Base-by-base conservation (phyloP, 2,329 filamentous ascomycete species). In the Geoglossum cookeanum region DNA sequence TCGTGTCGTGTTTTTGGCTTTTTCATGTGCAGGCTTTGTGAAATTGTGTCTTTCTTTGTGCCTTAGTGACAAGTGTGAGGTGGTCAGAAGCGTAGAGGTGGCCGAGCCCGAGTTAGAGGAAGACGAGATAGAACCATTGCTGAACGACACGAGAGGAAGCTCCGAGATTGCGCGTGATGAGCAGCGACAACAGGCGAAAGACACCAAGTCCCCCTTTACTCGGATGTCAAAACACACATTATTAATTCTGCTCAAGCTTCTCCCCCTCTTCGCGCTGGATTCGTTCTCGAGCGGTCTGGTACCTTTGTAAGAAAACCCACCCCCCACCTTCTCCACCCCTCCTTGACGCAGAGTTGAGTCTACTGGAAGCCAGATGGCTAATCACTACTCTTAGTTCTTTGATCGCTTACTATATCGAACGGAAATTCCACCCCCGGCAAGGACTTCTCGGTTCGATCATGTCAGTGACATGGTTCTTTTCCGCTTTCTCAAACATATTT, bases 271-370 rank as follows among this genome's bases (percentile, higher is more conserved):
- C 62, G 76, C 76, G 1, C 64, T 88, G 4, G 85, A 89, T 65
- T 78, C 80, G 0, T 77, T 88, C 58, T 84, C 83, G 1, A 83
- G 80, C 1, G 85, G 85, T 1, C 75, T 90, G 65, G 82, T 81
- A 3, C 78, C 80, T 27, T 64, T 80, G 73, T 81, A 70, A 67
- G 76, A 70, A 6, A 27, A 1, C 22, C 22, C 22, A 1, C 22
- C 22, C 55, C 42, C n/a, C 51, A n/a, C 68, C 15, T 15, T 33
- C 49, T 39, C 17, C 13, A 22, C n/a, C 1, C 15, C 29, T 37
- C n/a, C 30, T 15, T 53, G 5, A n/a, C 22, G 15, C 8, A 1
- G 15, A 1, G 22, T 7, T 53, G 17, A 32, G 27, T 32, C 13
- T 13, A 22, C 30, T 32, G 27, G 27, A 13, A n/a, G 17, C 27